Conservation (phyloP, 352 stramenopile genomes). For the Plasmopara halstedii region DNA sequence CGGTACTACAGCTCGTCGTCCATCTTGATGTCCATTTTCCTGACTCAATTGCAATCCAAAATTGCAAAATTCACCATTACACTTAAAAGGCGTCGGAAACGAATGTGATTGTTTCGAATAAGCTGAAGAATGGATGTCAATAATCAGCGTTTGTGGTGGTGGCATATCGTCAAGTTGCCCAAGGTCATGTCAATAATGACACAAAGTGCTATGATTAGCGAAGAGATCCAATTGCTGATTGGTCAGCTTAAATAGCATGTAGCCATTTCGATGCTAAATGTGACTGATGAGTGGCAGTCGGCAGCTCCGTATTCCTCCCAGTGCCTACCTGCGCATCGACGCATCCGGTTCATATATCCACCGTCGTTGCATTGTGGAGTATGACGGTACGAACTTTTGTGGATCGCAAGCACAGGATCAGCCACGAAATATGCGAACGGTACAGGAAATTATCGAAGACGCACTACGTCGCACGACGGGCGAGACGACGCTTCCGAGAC, state of each 20-base stretch:
- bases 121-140: conserved; percentile 5
- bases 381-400: conserved; percentile 71
- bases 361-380: conserved; percentile 46
- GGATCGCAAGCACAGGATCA: conserved; percentile 81
- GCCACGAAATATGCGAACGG: conserved; percentile 34
- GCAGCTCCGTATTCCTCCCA: conserved; percentile 32
- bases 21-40: conserved; percentile 2
- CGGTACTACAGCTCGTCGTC: conserved; percentile 3
- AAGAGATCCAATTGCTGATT: conserved; percentile 21
- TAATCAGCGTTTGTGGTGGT: conserved; percentile 3
- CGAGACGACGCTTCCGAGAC: conserved; percentile 41
- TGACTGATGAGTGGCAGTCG: conserved; percentile 12
- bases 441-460: conserved; percentile 71
- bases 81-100: conserved; percentile 72
- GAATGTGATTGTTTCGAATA: conserved; percentile 4
- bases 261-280: conserved; percentile 11
- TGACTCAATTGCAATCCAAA: conserved; percentile 36
- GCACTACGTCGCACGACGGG: conserved; percentile 59
- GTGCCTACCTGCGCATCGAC: conserved; percentile 37
- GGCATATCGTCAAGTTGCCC: conserved; percentile 5
- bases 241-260: conserved; percentile 1
- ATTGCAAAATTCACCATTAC: conserved; percentile 66
- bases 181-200: not conserved
- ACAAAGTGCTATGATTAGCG: not conserved
- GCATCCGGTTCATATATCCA: conserved; percentile 10